A percentile compares a stretch with the other conserved stretches of the same genome.
Conservation (phyloP, 345 rosid genomes). For the Theobroma cacao region DNA sequence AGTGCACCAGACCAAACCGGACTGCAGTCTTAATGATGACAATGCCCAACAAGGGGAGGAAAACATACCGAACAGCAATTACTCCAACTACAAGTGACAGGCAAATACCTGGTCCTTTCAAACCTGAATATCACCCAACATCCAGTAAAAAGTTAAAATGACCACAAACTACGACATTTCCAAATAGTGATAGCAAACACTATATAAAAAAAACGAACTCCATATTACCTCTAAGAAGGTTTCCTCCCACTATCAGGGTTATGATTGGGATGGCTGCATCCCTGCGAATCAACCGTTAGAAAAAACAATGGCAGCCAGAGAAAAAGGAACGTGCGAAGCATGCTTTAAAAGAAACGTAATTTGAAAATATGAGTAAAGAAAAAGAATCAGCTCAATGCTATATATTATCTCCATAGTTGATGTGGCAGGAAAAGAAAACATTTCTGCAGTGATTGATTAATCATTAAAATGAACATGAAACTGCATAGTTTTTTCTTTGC, state of each 20-base stretch:
- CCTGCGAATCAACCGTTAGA: slow-evolving; percentile 24
- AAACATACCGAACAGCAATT: slow-evolving; percentile 44
- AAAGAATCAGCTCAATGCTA: background rate
- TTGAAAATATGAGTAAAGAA: background rate
- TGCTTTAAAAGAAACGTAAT: background rate
- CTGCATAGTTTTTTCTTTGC: background rate
- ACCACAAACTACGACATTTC: background rate
- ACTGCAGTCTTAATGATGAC: slow-evolving; percentile 41
- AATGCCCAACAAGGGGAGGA: slow-evolving; percentile 59
- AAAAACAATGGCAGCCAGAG: background rate
- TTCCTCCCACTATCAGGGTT: slow-evolving; percentile 64
- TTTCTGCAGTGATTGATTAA: background rate
- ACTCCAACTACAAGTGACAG: slow-evolving; percentile 44
- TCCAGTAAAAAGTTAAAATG: background rate
- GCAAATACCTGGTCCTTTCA: slow-evolving; percentile 42
- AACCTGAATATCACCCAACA: slow-evolving; percentile 33
- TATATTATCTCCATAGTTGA: background rate
- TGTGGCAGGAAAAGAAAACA: background rate
- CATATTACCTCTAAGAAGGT: slow-evolving; percentile 54
- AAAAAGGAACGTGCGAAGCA: background rate
- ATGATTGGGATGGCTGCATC: slow-evolving; percentile 66
- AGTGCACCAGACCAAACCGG: slow-evolving; percentile 42
- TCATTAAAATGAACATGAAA: background rate
- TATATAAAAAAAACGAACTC: background rate
- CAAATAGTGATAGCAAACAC: background rate